Evolutionary conservation across 2,329 filamentous ascomycete genomes (phyloP), one percentile per base, ranked within the genome.

Genomic region (Xylaria sp.): DNA sequence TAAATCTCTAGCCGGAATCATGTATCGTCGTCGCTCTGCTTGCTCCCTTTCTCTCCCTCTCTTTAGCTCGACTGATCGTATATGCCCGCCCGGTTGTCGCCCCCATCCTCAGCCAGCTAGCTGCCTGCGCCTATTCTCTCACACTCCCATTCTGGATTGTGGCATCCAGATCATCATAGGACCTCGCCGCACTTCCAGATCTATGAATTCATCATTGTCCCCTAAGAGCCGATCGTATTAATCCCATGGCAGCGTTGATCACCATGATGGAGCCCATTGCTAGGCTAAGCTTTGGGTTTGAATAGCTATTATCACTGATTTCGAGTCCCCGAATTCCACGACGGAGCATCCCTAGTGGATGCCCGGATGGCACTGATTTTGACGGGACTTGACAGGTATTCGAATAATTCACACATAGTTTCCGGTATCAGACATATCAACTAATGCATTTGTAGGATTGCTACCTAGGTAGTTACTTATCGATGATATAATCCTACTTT

Each of bases 381-480:
- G 32, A 35, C 32, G 6, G 40, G 23, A 10, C 18, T 58, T 63
- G 21, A 47, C 29, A 18, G 12, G 5, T 42, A 60, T 55, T 63
- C 5, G 23, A 58, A 35, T 32, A 47, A 18, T 51, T 60, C 55
- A 60, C 44, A 42, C 40, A 32, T 35, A 53, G 35, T 47, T 44
- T 55, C 48, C 60, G 32, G 29, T 40, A 63, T 29, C 9, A n/a
- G 40, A 21, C 13, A 58, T 65, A 32, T 50, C 67, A 48, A 63
- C 55, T 53, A 69, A 61, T 57, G 50, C 18, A 64, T 65, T 42
- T 59, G 59, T 63, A 66, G 61, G 61, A 60, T 69, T 44, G 40
- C 63, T 63, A 57, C 54, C 54, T 42, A 61, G 21, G 10, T 42
- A 42, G 23, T 21, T 61, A 47, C 42, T 63, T 29, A 21, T 44